These are phyloP conservation scores for Periconia macrospinosa DNA, from an alignment of 2,329 filamentous ascomycete species.

Conservation along the genomic window DNA sequence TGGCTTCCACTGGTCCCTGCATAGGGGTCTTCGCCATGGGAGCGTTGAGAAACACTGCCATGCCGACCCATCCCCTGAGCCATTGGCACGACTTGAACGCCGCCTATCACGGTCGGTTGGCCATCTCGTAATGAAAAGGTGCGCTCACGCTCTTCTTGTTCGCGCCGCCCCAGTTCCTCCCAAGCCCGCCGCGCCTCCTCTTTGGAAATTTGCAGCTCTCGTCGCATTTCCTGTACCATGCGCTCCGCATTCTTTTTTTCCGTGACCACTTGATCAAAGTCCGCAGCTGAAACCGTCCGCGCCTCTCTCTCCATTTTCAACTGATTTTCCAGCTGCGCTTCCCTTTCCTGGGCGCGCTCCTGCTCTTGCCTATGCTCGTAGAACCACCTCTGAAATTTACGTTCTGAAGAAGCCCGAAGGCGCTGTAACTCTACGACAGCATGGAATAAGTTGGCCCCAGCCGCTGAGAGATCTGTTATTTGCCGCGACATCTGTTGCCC, in stretches of 20 bases:
- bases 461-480: constrained; percentile 95
- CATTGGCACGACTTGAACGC: constrained; percentile 95
- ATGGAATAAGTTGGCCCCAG: constrained; percentile 95
- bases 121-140: constrained; percentile 84
- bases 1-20: constrained; percentile 35
- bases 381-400: constrained; percentile 98
- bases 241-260: constrained; percentile 73
- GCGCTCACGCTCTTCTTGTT: constrained; percentile 89
- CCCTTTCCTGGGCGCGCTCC: constrained; percentile 80
- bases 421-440: constrained; percentile 95
- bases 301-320: constrained; percentile 74
- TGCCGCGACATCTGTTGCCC: constrained; percentile 89
- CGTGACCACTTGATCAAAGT: constrained; percentile 67
- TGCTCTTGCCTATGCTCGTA: constrained; percentile 90
- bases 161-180: constrained; percentile 92
- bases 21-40: constrained; percentile 40
- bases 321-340: constrained; percentile 75
- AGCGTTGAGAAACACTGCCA: constrained; percentile 49
- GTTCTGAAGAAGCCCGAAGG: constrained; percentile 88
- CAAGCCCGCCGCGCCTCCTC: constrained; percentile 93
- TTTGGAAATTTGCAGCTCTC: constrained; percentile 91
- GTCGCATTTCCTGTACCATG: constrained; percentile 84
- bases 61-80: constrained; percentile 67
- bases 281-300: constrained; percentile 67
- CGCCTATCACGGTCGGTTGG: constrained; percentile 84